A percentile compares a stretch with the other conserved stretches of the same genome.
These are phyloP conservation scores for Trebouxia sp. DNA, from an alignment of 139 green algal genomes.

Conservation along the genomic window DNA sequence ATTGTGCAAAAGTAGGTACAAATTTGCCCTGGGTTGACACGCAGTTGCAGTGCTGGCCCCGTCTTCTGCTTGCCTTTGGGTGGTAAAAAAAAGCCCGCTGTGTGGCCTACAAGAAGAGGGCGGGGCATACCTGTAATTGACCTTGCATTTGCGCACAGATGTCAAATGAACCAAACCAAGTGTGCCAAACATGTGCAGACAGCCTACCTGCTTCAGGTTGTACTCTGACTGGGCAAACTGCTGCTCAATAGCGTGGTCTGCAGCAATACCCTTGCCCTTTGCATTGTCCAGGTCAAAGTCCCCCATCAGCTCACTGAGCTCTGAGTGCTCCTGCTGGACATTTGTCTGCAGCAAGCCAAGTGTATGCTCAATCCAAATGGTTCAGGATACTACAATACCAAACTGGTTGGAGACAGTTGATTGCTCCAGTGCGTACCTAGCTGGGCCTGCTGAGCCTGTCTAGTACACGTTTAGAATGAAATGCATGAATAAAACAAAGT, in stretches of 20 bases:
- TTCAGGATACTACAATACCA: not conserved
- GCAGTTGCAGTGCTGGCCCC: no score
- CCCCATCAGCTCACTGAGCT: conserved; percentile 20
- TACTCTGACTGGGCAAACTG: conserved; percentile 24
- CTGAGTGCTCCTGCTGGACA: conserved; percentile 9
- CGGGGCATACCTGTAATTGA: no score
- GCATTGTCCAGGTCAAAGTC: conserved; percentile 10
- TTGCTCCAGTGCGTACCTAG: no score
- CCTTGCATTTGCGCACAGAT: not conserved
- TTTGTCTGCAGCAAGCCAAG: not conserved
- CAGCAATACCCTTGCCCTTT: conserved; percentile 17
- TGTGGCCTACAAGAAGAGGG: no score
- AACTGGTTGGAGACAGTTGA: no score
- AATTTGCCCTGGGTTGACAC: no score
- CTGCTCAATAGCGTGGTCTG: not conserved
- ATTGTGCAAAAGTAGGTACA: no score
- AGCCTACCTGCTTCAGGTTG: conserved; percentile 12
- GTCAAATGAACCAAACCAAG: not conserved
- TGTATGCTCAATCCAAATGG: not conserved
- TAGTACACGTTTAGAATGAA: no score
- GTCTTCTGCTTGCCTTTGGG: no score
- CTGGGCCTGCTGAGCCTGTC: no score
- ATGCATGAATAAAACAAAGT: no score
- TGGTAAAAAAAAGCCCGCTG: no score
- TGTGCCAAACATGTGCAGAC: not conserved